Evolutionary conservation across 257 asterid species (phyloP), one percentile per base, ranked within the genome.

Genomic region (Plantago major): DNA sequence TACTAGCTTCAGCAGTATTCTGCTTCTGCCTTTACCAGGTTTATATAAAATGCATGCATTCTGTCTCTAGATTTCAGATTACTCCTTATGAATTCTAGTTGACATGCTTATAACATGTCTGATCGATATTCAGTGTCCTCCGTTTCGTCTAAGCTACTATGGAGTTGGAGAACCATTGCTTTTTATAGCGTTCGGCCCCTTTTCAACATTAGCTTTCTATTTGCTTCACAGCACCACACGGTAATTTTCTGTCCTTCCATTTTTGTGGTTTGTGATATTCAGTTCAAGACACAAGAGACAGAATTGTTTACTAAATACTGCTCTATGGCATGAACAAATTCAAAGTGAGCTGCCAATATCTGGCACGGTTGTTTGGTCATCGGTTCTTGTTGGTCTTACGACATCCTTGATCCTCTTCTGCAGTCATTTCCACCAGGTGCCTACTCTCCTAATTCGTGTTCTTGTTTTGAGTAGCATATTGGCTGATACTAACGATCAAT

Each of bases 391-490:
- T 52, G 89, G 94, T 17, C 49, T 76, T 9, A 85, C 85, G 7
- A 76, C 94, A n/a, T 56, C 85, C 62, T 66, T 85, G 55, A 85
- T 85, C 79, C 87, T 85, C 49, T 80, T 82, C 66, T 80, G 85
- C 19, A 85, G 94, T 42, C 94, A 85, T 72, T 85, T 85, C 69
- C 94, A 85, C 52, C 87, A 80, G 87, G 93, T 84, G 7, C 42
- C 8, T 2, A 15, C 44, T 17, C 16, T 33, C 17, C n/a, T 30
- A 33, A 37, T 46, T 28, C 3, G 10, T 7, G 3, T 30, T 8
- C 26, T 40, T 37, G 8, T 7, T 18, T 58, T 33, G 13, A 3
- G 6, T 17, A 6, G 38, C 22, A 33, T 4, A 9, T 44, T 52
- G 4, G 51, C 63, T 48, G 54, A 58, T 18, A n/a, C 3, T n/a